A percentile compares a stretch with the other conserved stretches of the same genome.
These are phyloP conservation scores for Lyophyllum atratum DNA, from an alignment of 768 basidiomycete genomes.

Conservation along the genomic window DNA sequence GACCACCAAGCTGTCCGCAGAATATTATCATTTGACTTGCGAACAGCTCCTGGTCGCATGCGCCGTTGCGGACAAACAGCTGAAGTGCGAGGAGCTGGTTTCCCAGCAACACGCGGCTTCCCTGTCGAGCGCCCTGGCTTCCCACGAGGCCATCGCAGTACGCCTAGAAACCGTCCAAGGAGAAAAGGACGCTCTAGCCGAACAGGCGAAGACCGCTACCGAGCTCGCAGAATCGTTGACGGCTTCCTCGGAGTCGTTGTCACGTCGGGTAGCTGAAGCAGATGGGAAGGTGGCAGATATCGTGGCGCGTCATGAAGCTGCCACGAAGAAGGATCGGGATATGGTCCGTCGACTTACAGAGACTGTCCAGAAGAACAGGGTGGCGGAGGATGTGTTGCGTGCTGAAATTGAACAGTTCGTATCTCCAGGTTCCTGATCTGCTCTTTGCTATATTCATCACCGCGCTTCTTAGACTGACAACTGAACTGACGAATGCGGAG, in stretches of 20 bases:
- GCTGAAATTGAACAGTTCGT: slow-evolving; percentile 71
- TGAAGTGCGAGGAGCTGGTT: slow-evolving; percentile 26
- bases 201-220: slow-evolving; percentile 22
- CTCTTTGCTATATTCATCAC: background rate
- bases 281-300: slow-evolving; percentile 29
- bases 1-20: slow-evolving; percentile 23
- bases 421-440: background rate
- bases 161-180: slow-evolving; percentile 41
- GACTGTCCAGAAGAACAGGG: slow-evolving; percentile 55
- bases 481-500: slow-evolving; percentile 61
- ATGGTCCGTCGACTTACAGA: slow-evolving; percentile 46
- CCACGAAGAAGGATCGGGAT: slow-evolving; percentile 49
- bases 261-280: slow-evolving; percentile 20
- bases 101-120: slow-evolving; percentile 35
- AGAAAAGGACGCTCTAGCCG: slow-evolving; percentile 28
- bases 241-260: slow-evolving; percentile 19
- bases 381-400: slow-evolving; percentile 68
- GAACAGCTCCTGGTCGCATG: slow-evolving; percentile 37
- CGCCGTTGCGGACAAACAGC: slow-evolving; percentile 27
- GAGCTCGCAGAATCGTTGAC: slow-evolving; percentile 21
- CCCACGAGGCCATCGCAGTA: slow-evolving; percentile 42
- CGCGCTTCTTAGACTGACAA: slow-evolving; percentile 31
- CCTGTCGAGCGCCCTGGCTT: slow-evolving; percentile 39
- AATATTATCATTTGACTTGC: slow-evolving; percentile 38
- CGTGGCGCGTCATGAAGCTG: slow-evolving; percentile 29